Evolutionary conservation across 140 eudicot species (phyloP), one percentile per base, ranked within the genome.

Genomic region (Erigeron philadelphicus): DNA sequence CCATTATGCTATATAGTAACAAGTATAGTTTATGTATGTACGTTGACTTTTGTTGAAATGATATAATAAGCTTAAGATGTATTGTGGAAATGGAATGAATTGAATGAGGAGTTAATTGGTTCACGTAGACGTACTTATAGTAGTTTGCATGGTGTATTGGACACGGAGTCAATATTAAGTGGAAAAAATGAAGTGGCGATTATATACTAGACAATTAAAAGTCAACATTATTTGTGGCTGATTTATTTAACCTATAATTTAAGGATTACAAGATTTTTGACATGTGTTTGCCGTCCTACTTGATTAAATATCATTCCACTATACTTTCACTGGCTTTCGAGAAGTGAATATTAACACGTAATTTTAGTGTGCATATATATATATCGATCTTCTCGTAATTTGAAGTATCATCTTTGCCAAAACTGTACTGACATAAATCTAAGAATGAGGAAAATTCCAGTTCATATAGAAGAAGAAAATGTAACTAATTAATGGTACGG

Each of bases 251-350:
- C 21, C 74, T 13, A 66, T 4, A 21, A 44, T 66, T 50, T 47
- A 11, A 47, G 74, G 69, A 49, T 47, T 67, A 12, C 8, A 49
- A 52, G 47, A 41, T 68, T 59, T 13, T 21, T 60, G 70, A 68
- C 80, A 47, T 38, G 75, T 75, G 80, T 67, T 47, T 75, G 64
- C 75, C 80, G 70, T 67, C 80, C 74, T 70, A 61, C 61, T 67
- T 67, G 70, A 67, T 64, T 75, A 64, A 64, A 70, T 70, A 70
- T 76, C 66, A 54, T 75, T 68, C 72, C 75, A 68, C 68, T 68
- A 68, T 50, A 19, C 18, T 16, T 1, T 19, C 52, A 11, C 19
- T 66, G 19, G 64, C 67, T 47, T 66, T 41, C 40, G 47, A 59
- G 25, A 21, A 21, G 25, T 21, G 25, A 21, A 21, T 21, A 12